Evolutionary conservation across 805 yeast species (phyloP).

Genomic region (Ogataea naganishii): DNA sequence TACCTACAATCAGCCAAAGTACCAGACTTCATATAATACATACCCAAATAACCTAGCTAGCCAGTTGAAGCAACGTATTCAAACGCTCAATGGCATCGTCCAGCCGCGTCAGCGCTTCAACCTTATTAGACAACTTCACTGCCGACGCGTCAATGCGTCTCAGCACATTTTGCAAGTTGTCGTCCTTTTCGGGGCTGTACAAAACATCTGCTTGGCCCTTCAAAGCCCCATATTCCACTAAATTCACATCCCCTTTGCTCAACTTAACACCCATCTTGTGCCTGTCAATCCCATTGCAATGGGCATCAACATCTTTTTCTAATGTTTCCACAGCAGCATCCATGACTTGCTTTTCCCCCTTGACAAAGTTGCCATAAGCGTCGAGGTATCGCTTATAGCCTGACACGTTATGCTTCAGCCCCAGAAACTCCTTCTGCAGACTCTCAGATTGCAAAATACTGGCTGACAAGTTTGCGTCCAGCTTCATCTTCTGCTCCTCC

Average conservation of each 20-base stretch:
- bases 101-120: constrained; percentile 9
- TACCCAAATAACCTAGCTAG: constrained; percentile 1
- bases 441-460: constrained; percentile 18
- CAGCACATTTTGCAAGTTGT: constrained; percentile 6
- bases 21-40: too few species aligned
- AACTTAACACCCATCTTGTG: not conserved
- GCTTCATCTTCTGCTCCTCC: constrained; percentile 11
- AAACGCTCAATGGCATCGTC: constrained; percentile 10
- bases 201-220: constrained; percentile 3
- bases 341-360: constrained; percentile 8
- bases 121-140: constrained; percentile 9
- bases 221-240: constrained; percentile 1
- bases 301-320: not conserved
- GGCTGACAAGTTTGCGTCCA: constrained; percentile 17
- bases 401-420: constrained; percentile 11
- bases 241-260: not conserved
- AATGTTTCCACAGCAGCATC: constrained; percentile 7
- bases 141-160: constrained; percentile 7
- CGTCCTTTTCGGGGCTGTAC: constrained; percentile 10
- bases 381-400: constrained; percentile 13
- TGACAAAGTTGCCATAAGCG: constrained; percentile 10
- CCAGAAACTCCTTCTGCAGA: constrained; percentile 12
- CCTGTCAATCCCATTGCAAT: not conserved
- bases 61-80: constrained; percentile 11
- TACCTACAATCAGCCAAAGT: not conserved